Base-by-base conservation (phyloP, 257 asterid genomes). In the Nicotiana tomentosiformis region DNA sequence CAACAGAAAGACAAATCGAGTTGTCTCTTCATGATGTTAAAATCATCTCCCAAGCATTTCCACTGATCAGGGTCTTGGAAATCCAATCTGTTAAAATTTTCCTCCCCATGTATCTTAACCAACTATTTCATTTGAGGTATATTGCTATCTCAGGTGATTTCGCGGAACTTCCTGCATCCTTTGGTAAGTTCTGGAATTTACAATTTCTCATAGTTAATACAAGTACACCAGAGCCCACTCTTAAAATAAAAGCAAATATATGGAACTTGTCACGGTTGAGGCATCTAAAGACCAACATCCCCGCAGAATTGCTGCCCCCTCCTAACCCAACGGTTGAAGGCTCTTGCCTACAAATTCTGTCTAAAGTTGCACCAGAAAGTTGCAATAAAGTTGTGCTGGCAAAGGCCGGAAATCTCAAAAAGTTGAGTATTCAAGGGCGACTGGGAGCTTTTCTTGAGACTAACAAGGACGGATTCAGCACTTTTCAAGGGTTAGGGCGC, bases 341-440 rank as follows among this genome's bases (percentile, higher is more conserved):
- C 72, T 12, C 80, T 77, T 61, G 43, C 77, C 57, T 93, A 17
- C 97, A 91, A 87, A 93, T 97, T 10, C 91, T 92, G 20, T 88
- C 92, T 0, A 84, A 89, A 12, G 85, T 93, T 35, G 82, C 98
- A 1, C 94, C 94, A 0, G 94, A 91, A 12, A 88, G 93, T 80
- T 91, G 97, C 90, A 89, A 88, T 0, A 88, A 82, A 20, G 93
- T 89, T 23, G 89, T 92, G 26, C 89, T 92, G 14, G 91, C 89
- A 2, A 70, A 86, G 81, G 85, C 89, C 53, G 89, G 91, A 11
- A 85, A 88, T 64, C 83, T 93, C 53, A 91, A 86, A 87, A 87
- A 84, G 46, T 64, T 92, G 70, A 95, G 94, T 0, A 85, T 91
- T 51, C 88, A 90, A 2, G 98, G 97, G 2, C 86, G 69, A 4